Percentiles rank a stretch among this genome's conserved stretches.
Conservation (phyloP, 1,139 yeast species). For the Suhomyces wounanorum region DNA sequence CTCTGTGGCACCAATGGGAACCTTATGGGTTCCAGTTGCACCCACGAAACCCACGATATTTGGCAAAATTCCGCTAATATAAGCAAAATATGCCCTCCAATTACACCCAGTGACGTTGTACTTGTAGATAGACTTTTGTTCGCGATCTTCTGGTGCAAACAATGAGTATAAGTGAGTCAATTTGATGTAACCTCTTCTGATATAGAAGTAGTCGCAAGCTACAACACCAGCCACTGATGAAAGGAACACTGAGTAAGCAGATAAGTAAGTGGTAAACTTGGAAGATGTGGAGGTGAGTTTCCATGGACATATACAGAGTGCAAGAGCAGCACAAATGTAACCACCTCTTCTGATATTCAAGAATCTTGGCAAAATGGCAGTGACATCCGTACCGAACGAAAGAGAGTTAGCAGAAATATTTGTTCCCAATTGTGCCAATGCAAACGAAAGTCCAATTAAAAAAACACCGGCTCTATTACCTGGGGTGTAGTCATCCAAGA, state of each 20-base stretch:
- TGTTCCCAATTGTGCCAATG: conserved; percentile 88
- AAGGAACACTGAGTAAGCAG: conserved; percentile 84
- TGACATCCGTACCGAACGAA: conserved; percentile 88
- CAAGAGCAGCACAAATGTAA: conserved; percentile 75
- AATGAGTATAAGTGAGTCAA: conserved; percentile 63
- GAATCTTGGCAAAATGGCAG: conserved; percentile 78
- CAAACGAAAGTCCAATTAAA: conserved; percentile 73
- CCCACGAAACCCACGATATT: conserved; percentile 90
- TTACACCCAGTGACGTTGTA: conserved; percentile 66
- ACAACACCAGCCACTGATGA: conserved; percentile 87
- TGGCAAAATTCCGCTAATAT: conserved; percentile 73
- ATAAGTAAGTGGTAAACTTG: conserved; percentile 78
- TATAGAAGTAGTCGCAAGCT: conserved; percentile 72
- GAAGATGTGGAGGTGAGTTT: conserved; percentile 71
- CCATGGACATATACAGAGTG: conserved; percentile 87
- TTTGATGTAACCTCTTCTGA: conserved; percentile 71
- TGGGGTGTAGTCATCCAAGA: conserved; percentile 59
- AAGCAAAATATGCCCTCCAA: conserved; percentile 79
- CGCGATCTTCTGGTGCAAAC: conserved; percentile 35
- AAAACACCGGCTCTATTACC: conserved; percentile 86
- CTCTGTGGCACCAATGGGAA: conserved; percentile 78
- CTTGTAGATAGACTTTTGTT: conserved; percentile 49
- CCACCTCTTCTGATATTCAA: conserved; percentile 71
- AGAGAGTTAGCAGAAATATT: conserved; percentile 88
- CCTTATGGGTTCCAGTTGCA: conserved; percentile 60